Percentiles rank a stretch among this genome's conserved stretches.
Conservation (phyloP, 2,329 filamentous ascomycete genomes). For the Periconia sp. region DNA sequence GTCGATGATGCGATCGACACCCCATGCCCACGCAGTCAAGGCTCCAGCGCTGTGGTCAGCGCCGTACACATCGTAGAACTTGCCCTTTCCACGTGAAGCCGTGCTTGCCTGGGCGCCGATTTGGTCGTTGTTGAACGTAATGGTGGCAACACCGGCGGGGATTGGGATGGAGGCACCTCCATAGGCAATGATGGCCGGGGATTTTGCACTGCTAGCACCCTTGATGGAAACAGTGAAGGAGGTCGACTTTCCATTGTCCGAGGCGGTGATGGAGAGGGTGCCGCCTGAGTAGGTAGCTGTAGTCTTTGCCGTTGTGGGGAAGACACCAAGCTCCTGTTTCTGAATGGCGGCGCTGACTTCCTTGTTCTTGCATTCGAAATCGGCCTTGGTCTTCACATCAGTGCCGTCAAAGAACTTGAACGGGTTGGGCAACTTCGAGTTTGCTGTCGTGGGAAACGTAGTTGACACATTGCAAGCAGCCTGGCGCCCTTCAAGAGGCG, state of each 20-base stretch:
- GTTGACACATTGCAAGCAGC: conserved; percentile 31
- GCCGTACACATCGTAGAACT: conserved; percentile 63
- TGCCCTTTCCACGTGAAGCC: conserved; percentile 56
- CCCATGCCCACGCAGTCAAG: conserved; percentile 66
- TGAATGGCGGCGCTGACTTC: conserved; percentile 41
- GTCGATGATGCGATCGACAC: conserved; percentile 62
- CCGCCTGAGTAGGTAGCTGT: conserved; percentile 34
- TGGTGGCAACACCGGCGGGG: conserved; percentile 57
- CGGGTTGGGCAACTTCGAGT: conserved; percentile 41
- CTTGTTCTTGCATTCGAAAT: conserved; percentile 41
- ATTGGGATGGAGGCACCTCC: conserved; percentile 59
- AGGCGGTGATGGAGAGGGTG: conserved; percentile 38
- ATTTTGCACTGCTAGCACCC: conserved; percentile 47
- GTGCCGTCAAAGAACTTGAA: conserved; percentile 43
- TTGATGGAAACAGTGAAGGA: conserved; percentile 41
- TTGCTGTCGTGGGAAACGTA: conserved; percentile 30
- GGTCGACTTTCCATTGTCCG: conserved; percentile 37
- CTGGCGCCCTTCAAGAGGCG: conserved; percentile 35
- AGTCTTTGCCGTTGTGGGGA: conserved; percentile 38
- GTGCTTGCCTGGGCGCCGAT: conserved; percentile 54
- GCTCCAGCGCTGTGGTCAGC: conserved; percentile 58
- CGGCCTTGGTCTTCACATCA: conserved; percentile 35
- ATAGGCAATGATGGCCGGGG: conserved; percentile 61
- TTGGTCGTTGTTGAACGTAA: conserved; percentile 61
- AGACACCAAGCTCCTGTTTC: conserved; percentile 41